Evolutionary conservation across 2,329 filamentous ascomycete species (phyloP).

Genomic region (Sporothrix globosa): DNA sequence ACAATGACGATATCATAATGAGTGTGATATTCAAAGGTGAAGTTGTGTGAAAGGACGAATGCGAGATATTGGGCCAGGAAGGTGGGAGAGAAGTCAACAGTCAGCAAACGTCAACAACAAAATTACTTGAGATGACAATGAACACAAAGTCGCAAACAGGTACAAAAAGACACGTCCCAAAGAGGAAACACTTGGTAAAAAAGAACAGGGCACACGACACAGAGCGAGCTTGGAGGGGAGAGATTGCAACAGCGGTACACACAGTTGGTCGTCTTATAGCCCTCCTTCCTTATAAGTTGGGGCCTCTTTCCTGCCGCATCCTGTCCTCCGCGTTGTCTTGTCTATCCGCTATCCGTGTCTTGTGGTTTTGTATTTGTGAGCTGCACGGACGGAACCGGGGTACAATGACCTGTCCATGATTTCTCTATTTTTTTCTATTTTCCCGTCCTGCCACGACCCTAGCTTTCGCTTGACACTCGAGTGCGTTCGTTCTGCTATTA

Average conservation of each 20-base stretch:
- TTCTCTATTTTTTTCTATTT: not conserved
- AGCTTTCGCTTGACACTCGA: not conserved
- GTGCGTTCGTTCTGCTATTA: not conserved
- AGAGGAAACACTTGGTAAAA: not conserved
- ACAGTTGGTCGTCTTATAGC: conserved; percentile 12
- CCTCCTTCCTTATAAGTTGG: not conserved
- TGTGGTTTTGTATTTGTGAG: conserved; percentile 8
- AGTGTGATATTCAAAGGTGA: not conserved
- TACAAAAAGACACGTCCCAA: not conserved
- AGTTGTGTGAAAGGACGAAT: not conserved
- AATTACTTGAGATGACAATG: not conserved
- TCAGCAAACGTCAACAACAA: not conserved
- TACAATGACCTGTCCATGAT: not conserved
- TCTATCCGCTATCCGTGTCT: conserved; percentile 4
- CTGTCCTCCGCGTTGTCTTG: not conserved
- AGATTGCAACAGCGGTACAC: conserved; percentile 1
- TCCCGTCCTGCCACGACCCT: not conserved
- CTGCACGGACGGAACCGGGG: conserved; percentile 18
- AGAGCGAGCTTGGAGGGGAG: conserved; percentile 2
- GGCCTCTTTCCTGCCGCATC: conserved; percentile 12
- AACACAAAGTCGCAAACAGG: not conserved
- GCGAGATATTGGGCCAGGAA: not conserved
- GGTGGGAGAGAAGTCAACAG: not conserved
- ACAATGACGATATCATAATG: conserved; percentile 39
- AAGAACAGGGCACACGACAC: not conserved